A percentile compares a stretch with the other conserved stretches of the same genome.
These are phyloP conservation scores for Psilocybe azurescens DNA, from an alignment of 768 basidiomycete genomes.

Conservation along the genomic window DNA sequence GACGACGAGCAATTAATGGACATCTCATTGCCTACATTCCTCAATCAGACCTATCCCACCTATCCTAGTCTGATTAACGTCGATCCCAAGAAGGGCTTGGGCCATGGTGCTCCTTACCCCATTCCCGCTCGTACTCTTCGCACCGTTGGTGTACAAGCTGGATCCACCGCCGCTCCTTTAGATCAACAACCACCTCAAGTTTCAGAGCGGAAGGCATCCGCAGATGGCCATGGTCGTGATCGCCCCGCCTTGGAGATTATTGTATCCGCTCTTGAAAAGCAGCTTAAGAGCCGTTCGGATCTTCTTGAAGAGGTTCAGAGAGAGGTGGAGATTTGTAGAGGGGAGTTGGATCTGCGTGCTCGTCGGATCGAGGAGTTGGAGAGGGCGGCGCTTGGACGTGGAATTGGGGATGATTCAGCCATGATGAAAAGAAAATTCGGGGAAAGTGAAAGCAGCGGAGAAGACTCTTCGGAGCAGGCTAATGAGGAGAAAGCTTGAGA, in stretches of 20 bases:
- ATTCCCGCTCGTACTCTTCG: background rate
- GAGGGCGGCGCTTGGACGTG: background rate
- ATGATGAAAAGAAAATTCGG: too few species aligned
- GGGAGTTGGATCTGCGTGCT: background rate
- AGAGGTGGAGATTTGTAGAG: slow-evolving; percentile 3
- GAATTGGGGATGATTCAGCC: too few species aligned
- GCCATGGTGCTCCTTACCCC: background rate
- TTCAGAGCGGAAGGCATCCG: background rate
- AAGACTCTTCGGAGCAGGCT: too few species aligned
- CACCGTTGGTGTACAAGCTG: background rate
- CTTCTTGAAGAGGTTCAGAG: slow-evolving; percentile 11
- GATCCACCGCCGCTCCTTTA: background rate
- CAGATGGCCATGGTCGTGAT: background rate
- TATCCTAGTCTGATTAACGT: background rate
- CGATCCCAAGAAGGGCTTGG: background rate
- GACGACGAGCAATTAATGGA: slow-evolving; percentile 32
- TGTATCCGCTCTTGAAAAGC: slow-evolving; percentile 13
- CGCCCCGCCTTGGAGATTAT: slow-evolving; percentile 4
- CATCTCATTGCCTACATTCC: slow-evolving; percentile 19
- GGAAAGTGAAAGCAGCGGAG: too few species aligned
- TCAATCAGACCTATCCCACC: slow-evolving; percentile 14
- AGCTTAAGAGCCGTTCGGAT: slow-evolving; percentile 14
- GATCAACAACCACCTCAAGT: background rate
- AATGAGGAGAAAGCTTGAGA: too few species aligned
- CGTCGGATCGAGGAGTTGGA: slow-evolving; percentile 1